phyloP scores from a whole-genome alignment of 768 basidiomycete species.

The Tubosaeta sp. region DNA sequence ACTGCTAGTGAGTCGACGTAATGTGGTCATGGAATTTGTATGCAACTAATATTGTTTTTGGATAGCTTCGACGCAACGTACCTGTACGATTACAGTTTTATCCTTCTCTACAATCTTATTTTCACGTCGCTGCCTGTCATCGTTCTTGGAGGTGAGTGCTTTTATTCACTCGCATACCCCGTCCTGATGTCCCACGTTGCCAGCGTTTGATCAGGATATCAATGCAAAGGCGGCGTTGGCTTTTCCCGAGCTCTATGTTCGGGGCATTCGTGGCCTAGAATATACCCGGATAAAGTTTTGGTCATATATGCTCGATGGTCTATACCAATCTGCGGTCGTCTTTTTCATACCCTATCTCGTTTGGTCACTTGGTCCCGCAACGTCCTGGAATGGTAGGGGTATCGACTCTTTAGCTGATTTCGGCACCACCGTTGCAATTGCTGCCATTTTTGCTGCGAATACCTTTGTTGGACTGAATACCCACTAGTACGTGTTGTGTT shows the following conservation, averaged over 20 bases:
- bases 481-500: conserved; percentile 63
- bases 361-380: conserved; percentile 60
- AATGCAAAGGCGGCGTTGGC: conserved; percentile 86
- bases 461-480: conserved; percentile 87
- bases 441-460: conserved; percentile 87
- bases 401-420: conserved; percentile 83
- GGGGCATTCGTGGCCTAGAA: conserved; percentile 90
- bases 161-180: neutral
- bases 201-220: conserved; percentile 92
- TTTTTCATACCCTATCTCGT: conserved; percentile 82
- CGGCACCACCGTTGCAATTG: conserved; percentile 86
- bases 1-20: conserved; percentile 58
- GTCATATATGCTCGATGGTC: conserved; percentile 90
- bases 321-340: conserved; percentile 87
- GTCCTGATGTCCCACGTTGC: conserved; percentile 6
- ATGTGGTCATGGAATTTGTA: neutral
- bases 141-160: conserved; percentile 70
- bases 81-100: conserved; percentile 92
- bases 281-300: conserved; percentile 92
- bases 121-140: conserved; percentile 95
- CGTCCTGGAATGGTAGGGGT: conserved; percentile 74
- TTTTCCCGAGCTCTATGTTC: conserved; percentile 93
- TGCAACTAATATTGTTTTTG: conserved; percentile 10
- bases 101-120: conserved; percentile 84
- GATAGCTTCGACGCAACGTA: conserved; percentile 90